Conservation (phyloP, 2,329 filamentous ascomycete genomes). For the Colletotrichum orbiculare region DNA sequence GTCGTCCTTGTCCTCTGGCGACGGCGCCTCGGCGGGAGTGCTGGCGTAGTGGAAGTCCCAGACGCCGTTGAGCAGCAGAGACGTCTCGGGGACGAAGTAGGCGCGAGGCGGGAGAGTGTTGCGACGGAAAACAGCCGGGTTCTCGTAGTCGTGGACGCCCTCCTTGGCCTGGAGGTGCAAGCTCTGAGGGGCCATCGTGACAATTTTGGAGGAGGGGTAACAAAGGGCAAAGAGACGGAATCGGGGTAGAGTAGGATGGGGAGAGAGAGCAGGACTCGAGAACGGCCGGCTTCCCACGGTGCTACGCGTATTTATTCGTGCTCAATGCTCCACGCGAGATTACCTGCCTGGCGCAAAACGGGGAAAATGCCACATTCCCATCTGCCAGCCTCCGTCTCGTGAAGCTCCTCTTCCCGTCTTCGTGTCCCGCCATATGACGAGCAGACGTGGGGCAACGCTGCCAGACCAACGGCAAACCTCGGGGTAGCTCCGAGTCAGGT, state of each 20-base stretch:
- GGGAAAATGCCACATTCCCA: constrained; percentile 13
- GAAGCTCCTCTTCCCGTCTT: constrained; percentile 7
- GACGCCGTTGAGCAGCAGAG: constrained; percentile 62
- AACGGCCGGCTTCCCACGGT: not conserved
- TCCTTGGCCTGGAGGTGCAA: constrained; percentile 49
- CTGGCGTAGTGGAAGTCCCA: constrained; percentile 67
- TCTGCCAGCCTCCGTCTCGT: constrained; percentile 25
- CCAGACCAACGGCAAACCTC: constrained; percentile 3
- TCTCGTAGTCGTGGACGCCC: constrained; percentile 58
- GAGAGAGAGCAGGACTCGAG: not conserved
- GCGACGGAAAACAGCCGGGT: constrained; percentile 62
- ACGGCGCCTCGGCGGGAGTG: constrained; percentile 58
- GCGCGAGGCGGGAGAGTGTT: constrained; percentile 64
- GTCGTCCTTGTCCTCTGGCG: constrained; percentile 44
- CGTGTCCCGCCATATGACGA: constrained; percentile 33
- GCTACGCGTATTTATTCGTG: constrained; percentile 27
- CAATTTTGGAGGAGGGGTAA: constrained; percentile 1
- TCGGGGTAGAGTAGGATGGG: not conserved
- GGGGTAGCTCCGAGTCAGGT: constrained; percentile 36
- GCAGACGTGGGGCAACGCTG: constrained; percentile 21
- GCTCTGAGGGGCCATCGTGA: constrained; percentile 40
- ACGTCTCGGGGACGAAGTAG: constrained; percentile 63
- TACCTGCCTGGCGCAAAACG: constrained; percentile 21
- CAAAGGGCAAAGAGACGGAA: not conserved
- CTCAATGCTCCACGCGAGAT: constrained; percentile 26